A percentile compares a stretch with the other conserved stretches of the same genome.
phyloP scores from a whole-genome alignment of 2,329 filamentous ascomycete species.

The Thielaviopsis cerberus region DNA sequence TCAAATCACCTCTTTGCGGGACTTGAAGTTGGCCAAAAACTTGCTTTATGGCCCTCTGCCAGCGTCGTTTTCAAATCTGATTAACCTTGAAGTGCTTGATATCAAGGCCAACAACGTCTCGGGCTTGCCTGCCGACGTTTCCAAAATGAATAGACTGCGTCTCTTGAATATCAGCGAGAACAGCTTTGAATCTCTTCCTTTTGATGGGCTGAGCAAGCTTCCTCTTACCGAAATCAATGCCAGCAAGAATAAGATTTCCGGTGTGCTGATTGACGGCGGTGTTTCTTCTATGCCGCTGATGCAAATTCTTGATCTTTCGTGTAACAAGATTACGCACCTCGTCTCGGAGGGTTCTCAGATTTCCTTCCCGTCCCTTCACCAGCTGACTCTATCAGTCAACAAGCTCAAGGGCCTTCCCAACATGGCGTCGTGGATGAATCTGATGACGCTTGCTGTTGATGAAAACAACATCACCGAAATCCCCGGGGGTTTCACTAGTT shows the following conservation, averaged over 20 bases:
- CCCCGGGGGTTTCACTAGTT: constrained; percentile 54
- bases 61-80: constrained; percentile 41
- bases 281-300: constrained; percentile 43
- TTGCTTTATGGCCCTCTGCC: constrained; percentile 50
- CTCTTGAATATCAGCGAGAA: constrained; percentile 70
- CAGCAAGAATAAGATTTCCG: constrained; percentile 60
- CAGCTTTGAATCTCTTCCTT: constrained; percentile 49
- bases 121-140: constrained; percentile 45
- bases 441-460: constrained; percentile 57
- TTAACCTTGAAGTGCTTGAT: constrained; percentile 61
- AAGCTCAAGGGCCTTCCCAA: constrained; percentile 55
- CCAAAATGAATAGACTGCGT: constrained; percentile 49
- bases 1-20: constrained; percentile 53
- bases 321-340: constrained; percentile 49
- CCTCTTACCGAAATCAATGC: constrained; percentile 56
- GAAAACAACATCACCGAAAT: constrained; percentile 63
- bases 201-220: constrained; percentile 46
- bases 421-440: constrained; percentile 51
- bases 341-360: constrained; percentile 27
- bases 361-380: constrained; percentile 52
- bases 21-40: constrained; percentile 69
- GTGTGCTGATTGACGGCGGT: constrained; percentile 47
- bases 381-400: constrained; percentile 65
- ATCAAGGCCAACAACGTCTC: constrained; percentile 64
- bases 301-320: constrained; percentile 58